Evolutionary conservation across 2,329 filamentous ascomycete species (phyloP), one percentile per base, ranked within the genome.

Genomic region (Scopulariopsis brevicaulis): DNA sequence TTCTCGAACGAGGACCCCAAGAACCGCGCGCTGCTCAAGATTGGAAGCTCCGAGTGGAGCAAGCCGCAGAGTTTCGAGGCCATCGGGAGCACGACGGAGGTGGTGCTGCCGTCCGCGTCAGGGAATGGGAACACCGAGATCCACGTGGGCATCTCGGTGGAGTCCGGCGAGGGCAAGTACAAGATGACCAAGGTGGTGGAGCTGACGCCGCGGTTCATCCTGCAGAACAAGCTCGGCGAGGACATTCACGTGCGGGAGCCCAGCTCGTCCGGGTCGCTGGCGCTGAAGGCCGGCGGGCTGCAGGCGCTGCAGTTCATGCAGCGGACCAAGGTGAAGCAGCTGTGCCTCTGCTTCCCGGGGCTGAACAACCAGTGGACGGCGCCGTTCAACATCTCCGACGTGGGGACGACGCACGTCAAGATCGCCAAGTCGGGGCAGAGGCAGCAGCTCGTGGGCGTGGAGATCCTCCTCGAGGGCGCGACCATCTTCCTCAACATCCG

Each of bases 311-410:
- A 96, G 66, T 97, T 95, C 75, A 78, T 99, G 66, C 89, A 93
- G 63, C 89, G 90, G 70, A 85, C 84, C 14, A 79, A 83, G 0
- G 83, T 88, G 51, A 96, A 97, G 68, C 94, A 99, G 69, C 75
- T 99, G 6, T 96, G 90, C 62, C 76, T 99, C 8, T 96, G 92
- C 71, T 96, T 95, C 69, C 89, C 92, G 0, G 94, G 93, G 0
- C 83, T 96, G 53, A 95, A 96, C 73, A 96, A 96, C 67, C 90
- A 94, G 64, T 99, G 94, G 94, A 96, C 93, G 0, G 94, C 94
- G 14, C 92, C 94, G 0, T 96, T 99, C 77, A 96, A 96, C 68
- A 96, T 99, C 66, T 92, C 92, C 0, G 94, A 97, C 66, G 80
- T 97, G 51, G 94, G 94, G 22, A 95, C 87, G 15, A 87, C 90